Base-by-base conservation (phyloP, 257 asterid species). In the Primulina tabacum region DNA sequence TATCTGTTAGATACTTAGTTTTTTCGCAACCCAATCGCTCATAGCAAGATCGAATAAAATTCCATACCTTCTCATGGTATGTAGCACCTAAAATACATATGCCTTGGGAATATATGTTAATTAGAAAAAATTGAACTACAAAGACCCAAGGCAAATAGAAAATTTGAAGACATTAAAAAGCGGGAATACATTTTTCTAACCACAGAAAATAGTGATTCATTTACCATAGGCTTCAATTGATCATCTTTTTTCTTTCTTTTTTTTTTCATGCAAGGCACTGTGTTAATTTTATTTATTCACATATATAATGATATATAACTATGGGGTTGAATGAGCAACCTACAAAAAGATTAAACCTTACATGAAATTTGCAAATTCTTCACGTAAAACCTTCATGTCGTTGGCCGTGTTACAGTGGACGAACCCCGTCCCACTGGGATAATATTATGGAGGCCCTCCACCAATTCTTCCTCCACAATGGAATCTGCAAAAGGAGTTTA, bases 381-480 rank as follows among this genome's bases (percentile, higher is more conserved):
- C 28, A 30, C 57, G 34, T 57, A 47, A 28, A 62, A 60, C 68
- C 67, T 73, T 92, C 80, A 90, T 72, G 89, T 88, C 56, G 98
- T 93, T 67, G 98, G 98, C 61, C 93, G 91, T 29, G 97, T 93
- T 89, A 87, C 76, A 2, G 96, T 90, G 68, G 98, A 90, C 21
- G 98, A 87, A n/a, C 98, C 97, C 64, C 98, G 87, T 24, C 98
- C 97, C 78, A 83, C 75, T 20, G 97, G 98, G 76, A 90, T 71
- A 35, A 87, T 71, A 76, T 81, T 83, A 2, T 70, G 92, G 80
- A 87, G 76, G 64, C 90, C 85, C 57, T 86, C 98, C 11, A 71
- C 72, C 50, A 71, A 37, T 75, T 82, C 90, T 62, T 83, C 97
- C 72, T 82, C 95, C 61, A 80, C 81, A 26, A 80, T 53, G 35